phyloP scores from a whole-genome alignment of 163 green algal genomes.

The Smithsoniella earleae region DNA sequence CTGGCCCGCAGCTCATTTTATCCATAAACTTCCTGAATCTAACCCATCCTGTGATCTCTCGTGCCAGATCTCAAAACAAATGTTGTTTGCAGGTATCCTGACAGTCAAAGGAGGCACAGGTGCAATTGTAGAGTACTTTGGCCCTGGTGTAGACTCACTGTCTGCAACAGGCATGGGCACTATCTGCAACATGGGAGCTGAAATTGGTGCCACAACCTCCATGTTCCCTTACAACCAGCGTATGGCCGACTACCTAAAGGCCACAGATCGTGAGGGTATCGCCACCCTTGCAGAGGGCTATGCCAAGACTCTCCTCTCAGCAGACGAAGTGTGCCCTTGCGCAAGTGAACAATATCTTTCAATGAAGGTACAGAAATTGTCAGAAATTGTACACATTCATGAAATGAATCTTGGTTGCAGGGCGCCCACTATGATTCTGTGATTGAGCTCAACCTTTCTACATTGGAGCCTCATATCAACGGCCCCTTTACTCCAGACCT shows the following conservation, averaged over 20 bases:
- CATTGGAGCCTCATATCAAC: conserved; percentile 91
- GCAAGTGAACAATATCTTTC: neutral
- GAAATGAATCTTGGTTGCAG: no score
- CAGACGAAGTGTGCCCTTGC: neutral
- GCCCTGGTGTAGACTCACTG: conserved; percentile 78
- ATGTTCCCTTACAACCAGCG: conserved; percentile 91
- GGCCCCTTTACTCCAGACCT: conserved; percentile 91
- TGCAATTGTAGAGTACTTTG: conserved; percentile 96
- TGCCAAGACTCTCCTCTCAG: neutral
- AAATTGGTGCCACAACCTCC: conserved; percentile 92
- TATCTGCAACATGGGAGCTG: conserved; percentile 97
- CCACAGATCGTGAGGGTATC: conserved; percentile 59
- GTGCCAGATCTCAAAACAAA: neutral
- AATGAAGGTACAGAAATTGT: neutral
- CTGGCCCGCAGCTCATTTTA: neutral
- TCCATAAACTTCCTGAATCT: neutral
- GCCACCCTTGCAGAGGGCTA: conserved; percentile 62
- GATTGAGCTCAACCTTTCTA: conserved; percentile 85
- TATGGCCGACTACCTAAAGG: conserved; percentile 87
- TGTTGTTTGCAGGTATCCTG: conserved; percentile 73
- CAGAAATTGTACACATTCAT: no score
- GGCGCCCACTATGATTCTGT: conserved; percentile 80
- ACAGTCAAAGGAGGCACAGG: conserved; percentile 93
- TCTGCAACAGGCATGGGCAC: conserved; percentile 93
- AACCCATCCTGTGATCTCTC: neutral